Conservation (phyloP, 1,284 basidiomycete species). For the Leccinum solheimii region DNA sequence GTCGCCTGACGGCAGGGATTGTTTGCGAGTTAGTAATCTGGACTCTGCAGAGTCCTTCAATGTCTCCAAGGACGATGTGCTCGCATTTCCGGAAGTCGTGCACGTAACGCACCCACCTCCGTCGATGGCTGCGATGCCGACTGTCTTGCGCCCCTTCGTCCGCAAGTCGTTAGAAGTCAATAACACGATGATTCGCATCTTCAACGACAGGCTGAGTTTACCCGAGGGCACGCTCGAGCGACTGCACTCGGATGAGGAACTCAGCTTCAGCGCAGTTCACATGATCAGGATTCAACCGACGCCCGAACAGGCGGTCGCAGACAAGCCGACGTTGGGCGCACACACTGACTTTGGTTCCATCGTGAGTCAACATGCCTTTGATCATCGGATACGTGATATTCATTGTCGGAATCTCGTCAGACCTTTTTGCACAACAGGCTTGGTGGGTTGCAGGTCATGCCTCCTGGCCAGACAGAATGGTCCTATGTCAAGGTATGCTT, state of each 20-base stretch:
- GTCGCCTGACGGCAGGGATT: not conserved
- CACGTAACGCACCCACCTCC: not conserved
- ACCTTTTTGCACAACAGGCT: not conserved
- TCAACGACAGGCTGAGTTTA: not conserved
- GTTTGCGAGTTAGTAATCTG: not conserved
- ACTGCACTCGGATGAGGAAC: not conserved
- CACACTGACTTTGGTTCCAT: not conserved
- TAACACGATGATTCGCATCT: not conserved
- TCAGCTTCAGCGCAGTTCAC: not conserved
- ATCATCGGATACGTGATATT: not conserved
- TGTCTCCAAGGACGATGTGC: not conserved
- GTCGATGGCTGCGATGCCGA: not conserved
- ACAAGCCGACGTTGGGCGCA: not conserved
- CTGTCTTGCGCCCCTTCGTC: not conserved
- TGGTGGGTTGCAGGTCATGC: not conserved
- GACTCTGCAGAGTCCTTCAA: not conserved
- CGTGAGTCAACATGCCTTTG: not conserved
- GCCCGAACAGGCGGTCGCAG: not conserved
- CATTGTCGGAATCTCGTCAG: not conserved
- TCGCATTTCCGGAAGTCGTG: not conserved
- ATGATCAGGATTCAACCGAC: not conserved
- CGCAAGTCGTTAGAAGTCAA: not conserved
- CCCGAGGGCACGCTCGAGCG: not conserved
- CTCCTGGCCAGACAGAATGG: not conserved
- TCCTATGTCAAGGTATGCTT: not conserved